Percentiles rank a stretch among this genome's conserved stretches.
These are phyloP conservation scores for Acer saccharum DNA, from an alignment of 345 rosid species.

Conservation along the genomic window DNA sequence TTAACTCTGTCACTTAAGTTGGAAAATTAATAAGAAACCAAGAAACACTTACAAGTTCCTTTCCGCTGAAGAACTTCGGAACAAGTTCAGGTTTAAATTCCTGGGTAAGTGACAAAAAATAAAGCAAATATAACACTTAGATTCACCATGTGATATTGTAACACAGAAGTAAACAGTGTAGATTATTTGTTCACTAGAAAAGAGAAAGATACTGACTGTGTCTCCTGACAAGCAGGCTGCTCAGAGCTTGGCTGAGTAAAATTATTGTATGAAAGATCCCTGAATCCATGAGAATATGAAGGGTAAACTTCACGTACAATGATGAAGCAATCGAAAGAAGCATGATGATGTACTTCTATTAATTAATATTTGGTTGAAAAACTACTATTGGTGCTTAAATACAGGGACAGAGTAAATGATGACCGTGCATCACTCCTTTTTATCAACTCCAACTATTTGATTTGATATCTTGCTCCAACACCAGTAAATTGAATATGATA, in stretches of 20 bases:
- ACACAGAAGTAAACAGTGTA: slow-evolving; percentile 4
- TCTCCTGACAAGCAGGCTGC: slow-evolving; percentile 51
- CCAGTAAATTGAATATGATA: not conserved
- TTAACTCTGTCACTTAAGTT: not conserved
- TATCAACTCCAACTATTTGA: not conserved
- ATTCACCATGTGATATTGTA: not conserved
- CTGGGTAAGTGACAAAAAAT: slow-evolving; percentile 16
- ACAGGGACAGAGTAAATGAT: not conserved
- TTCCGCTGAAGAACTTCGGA: slow-evolving; percentile 34
- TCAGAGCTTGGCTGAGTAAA: slow-evolving; percentile 55
- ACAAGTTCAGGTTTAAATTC: slow-evolving; percentile 46
- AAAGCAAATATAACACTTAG: slow-evolving; percentile 13
- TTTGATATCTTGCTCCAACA: too few relatives aligned
- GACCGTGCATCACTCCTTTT: not conserved
- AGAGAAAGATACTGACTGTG: slow-evolving; percentile 37
- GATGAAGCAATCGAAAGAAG: not conserved
- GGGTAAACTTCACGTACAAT: not conserved
- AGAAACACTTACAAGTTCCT: slow-evolving; percentile 36
- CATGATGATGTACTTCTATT: not conserved
- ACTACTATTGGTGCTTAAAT: not conserved
- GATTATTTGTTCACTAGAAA: slow-evolving; percentile 12
- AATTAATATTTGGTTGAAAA: not conserved
- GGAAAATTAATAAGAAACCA: not conserved
- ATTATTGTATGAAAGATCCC: slow-evolving; percentile 81
- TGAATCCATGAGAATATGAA: slow-evolving; percentile 29